Evolutionary conservation across 768 basidiomycete genomes (phyloP).

Genomic region (Hypholoma fasciculare): DNA sequence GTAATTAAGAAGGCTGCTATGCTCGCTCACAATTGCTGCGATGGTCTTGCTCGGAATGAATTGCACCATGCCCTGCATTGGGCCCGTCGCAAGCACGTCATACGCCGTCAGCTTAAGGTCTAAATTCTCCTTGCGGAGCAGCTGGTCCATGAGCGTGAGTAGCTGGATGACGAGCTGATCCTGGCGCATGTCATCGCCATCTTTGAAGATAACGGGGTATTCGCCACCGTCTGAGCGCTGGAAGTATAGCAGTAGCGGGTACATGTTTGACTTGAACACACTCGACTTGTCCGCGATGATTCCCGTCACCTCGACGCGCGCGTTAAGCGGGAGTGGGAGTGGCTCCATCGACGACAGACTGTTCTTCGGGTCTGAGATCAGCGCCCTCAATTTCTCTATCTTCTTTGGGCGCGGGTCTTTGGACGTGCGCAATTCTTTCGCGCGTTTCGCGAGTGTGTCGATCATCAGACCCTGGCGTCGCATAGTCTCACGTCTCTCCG

Average conservation of each 20-base stretch:
- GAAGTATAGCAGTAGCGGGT: constrained; percentile 89
- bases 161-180: constrained; percentile 98
- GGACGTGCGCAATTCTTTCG: constrained; percentile 82
- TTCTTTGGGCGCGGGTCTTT: constrained; percentile 97
- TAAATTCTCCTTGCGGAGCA: constrained; percentile 92
- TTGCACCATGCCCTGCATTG: constrained; percentile 92
- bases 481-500: constrained; percentile 83
- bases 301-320: constrained; percentile 80
- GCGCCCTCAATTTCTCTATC: constrained; percentile 90
- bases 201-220: constrained; percentile 97
- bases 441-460: constrained; percentile 80
- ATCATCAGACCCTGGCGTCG: constrained; percentile 90
- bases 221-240: constrained; percentile 82
- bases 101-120: constrained; percentile 92
- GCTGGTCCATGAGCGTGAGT: constrained; percentile 96
- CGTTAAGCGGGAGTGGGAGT: constrained; percentile 89
- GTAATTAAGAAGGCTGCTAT: constrained; percentile 86
- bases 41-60: constrained; percentile 96
- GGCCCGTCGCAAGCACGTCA: constrained; percentile 90
- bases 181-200: constrained; percentile 97
- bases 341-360: constrained; percentile 76
- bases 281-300: constrained; percentile 91
- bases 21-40: constrained; percentile 91
- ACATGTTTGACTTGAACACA: constrained; percentile 97
- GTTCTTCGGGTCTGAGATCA: constrained; percentile 84